Evolutionary conservation across 352 stramenopile genomes (phyloP).

Genomic region (Globisporangium nunn): DNA sequence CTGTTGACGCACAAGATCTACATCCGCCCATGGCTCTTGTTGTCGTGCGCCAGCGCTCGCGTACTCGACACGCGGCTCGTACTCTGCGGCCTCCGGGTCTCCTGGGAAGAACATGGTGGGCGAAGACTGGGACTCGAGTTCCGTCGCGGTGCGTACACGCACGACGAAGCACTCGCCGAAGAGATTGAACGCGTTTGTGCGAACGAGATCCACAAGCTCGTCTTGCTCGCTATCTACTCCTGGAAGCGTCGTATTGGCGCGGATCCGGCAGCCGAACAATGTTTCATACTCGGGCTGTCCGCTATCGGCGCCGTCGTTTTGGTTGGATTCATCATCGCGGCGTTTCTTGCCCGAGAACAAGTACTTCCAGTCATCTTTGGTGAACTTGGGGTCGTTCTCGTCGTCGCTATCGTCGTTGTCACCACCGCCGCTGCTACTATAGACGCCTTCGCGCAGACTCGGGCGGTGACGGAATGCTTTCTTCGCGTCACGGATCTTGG

Average conservation of each 20-base stretch:
- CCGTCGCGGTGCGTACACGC: constrained; percentile 1
- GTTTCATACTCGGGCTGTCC: constrained; percentile 1
- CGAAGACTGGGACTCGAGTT: background rate
- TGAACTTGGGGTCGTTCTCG: background rate
- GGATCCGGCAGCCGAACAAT: constrained; percentile 12
- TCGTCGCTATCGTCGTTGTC: background rate
- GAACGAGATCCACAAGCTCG: constrained; percentile 9
- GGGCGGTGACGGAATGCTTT: constrained; percentile 1
- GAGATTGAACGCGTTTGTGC: constrained; percentile 12
- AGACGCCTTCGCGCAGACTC: constrained; percentile 3
- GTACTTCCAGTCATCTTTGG: constrained; percentile 6
- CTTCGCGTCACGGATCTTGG: constrained; percentile 9
- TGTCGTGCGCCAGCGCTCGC: background rate
- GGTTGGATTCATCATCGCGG: background rate
- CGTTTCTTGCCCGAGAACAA: constrained; percentile 2
- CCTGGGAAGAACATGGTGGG: background rate
- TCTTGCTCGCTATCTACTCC: background rate
- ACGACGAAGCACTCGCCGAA: constrained; percentile 18
- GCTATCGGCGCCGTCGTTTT: background rate
- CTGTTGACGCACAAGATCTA: background rate
- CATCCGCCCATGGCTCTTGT: background rate
- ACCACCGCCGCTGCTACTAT: background rate
- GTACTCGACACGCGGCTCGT: background rate
- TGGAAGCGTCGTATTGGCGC: background rate
- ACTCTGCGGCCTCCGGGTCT: background rate